Base-by-base conservation (phyloP, 306 rosid species). In the Cicer yamashitae region DNA sequence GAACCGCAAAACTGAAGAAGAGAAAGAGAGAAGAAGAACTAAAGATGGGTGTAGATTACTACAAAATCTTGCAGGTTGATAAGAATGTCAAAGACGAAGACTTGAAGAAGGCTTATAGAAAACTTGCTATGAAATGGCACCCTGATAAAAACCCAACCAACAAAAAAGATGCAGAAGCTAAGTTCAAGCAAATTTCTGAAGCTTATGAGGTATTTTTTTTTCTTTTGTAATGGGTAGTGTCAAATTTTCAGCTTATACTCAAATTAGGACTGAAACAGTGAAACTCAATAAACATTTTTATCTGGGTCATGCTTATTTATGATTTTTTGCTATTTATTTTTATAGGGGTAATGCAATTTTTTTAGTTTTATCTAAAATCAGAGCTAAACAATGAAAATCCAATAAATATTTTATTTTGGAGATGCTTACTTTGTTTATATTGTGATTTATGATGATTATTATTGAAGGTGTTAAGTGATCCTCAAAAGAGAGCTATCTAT, bases 41-140 rank as follows among this genome's bases (percentile, higher is more conserved):
- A 46, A 78, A 37, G 14, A 91, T 89, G 91, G 90, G 90, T 47
- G 86, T 83, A 12, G 93, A 90, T 53, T 90, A 90, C 62, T 88
- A 90, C 86, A 85, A 88, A 84, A 20, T 83, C 61, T 77, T 90
- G 84, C 87, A 90, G 81, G 89, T 88, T 25, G 93, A 90, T 60
- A 87, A 74, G 74, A 85, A 59, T 74, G 92, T 91, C 6, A 90
- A 64, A 45, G 93, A 90, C 0, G 93, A 90, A 0, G 96, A 90
- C 13, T 74, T 88, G 87, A 88, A 90, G 80, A 88, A 88, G 58
- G 91, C 93, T 57, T 88, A 88, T 50, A 82, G 93, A 30, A 90
- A 90, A 82, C 91, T 90, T 34, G 93, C 91, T 40, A 88, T 90
- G 93, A 86, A 85, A 58, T 90, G 93, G 92, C 96, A 90, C 48